Base-by-base conservation (phyloP, 2,329 filamentous ascomycete species). In the Tolypocladium cylindrosporum region DNA sequence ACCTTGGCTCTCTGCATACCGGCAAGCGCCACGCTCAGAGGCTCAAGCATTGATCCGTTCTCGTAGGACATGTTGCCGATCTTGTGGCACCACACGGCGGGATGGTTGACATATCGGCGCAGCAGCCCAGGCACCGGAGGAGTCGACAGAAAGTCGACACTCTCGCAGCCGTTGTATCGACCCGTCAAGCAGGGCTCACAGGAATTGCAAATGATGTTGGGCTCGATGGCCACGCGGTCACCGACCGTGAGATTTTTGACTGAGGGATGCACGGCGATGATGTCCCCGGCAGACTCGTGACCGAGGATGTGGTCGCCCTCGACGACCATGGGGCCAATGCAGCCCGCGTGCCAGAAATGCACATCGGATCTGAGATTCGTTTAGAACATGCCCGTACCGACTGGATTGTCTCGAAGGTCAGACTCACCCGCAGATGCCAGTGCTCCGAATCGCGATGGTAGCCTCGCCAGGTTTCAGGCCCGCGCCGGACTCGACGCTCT, bases 261-360 rank as follows among this genome's bases (percentile, higher is more conserved):
- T 36, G 88, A 90, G 45, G 90, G 83, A 74, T 93, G 89, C 56
- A 87, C 87, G 19, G 91, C 89, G 64, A 97, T 82, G 60, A 97
- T 75, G 67, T 88, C 86, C 62, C 92, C 93, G 4, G 91, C 88
- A 48, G 91, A 94, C 77, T 97, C 93, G 79, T 97, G 93, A 64
- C 93, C 93, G 24, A 97, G 86, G 68, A 97, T 91, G 74, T 97
- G 93, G 68, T 92, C 88, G 68, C 83, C 89, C 64, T 83, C 82
- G 54, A 97, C 93, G 62, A 97, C 87, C 92, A 97, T 97, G 65
- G 92, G 92, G 36, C 93, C 93, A 70, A 97, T 97, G 77, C 89
- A 90, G 64, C 93, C 93, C 55, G 89, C 88, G 71, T 95, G 90
- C 93, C 93, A 97, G 79, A 97, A 97, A 77, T 97, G 93, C 58